phyloP scores from a whole-genome alignment of 1,139 yeast species.

The Yamadazyma epiphylla region DNA sequence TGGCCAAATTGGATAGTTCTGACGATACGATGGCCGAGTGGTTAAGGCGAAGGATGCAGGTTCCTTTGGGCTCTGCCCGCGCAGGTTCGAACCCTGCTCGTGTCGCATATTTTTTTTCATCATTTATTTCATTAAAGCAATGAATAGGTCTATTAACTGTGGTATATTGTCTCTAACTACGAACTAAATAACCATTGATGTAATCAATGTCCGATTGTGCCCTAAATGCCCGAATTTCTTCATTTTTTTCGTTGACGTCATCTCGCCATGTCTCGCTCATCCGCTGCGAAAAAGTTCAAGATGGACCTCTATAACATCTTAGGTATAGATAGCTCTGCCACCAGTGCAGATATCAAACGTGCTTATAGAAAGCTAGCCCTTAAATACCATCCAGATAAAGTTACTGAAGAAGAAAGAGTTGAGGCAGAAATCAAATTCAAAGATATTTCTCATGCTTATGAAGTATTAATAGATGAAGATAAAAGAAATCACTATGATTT shows the following conservation, averaged over 20 bases:
- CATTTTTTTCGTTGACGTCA: too few species aligned
- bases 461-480: conserved; percentile 56
- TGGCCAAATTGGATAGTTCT: conserved; percentile 1
- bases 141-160: too few species aligned
- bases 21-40: conserved; percentile 52
- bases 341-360: conserved; percentile 62
- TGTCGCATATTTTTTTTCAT: conserved; percentile 32
- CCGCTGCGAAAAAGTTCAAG: too few species aligned
- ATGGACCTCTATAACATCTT: conserved; percentile 59
- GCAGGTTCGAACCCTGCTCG: conserved; percentile 57
- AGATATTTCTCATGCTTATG: conserved; percentile 76
- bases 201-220: too few species aligned
- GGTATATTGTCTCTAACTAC: too few species aligned
- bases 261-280: too few species aligned
- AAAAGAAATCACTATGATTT: conserved; percentile 55
- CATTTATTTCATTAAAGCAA: not conserved
- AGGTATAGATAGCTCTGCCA: conserved; percentile 62
- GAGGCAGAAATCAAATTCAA: conserved; percentile 71
- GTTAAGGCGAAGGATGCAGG: conserved; percentile 56
- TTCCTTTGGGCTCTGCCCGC: conserved; percentile 52
- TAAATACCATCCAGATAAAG: conserved; percentile 79
- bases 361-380: conserved; percentile 77
- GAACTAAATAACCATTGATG: too few species aligned
- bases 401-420: conserved; percentile 58
- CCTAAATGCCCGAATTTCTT: too few species aligned